Base-by-base conservation (phyloP, 495 filamentous ascomycete genomes). In the Cenococcum geophilum region DNA sequence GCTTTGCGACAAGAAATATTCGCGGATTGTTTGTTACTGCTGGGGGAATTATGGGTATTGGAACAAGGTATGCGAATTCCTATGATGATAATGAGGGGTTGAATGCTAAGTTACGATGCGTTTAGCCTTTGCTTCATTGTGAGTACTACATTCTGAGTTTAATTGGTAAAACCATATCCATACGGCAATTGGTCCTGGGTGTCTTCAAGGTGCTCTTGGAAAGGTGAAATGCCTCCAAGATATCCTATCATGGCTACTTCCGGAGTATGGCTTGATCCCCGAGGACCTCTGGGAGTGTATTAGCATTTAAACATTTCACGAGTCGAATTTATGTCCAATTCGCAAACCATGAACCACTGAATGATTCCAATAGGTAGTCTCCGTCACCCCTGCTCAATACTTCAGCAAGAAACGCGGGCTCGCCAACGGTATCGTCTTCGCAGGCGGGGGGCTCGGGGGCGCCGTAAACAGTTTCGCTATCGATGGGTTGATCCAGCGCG, bases 401-500 rank as follows among this genome's bases (percentile, higher is more conserved):
- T 83, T 83, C 69, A 75, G 70, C 58, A 65, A 69, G 0, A 81
- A 78, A 63, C 77, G 78, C 16, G 81, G 80, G 4, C 74, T 79
- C 8, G 81, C 80, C 11, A 82, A 83, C 61, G 80, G 80, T 0
- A 75, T 83, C 23, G 78, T 83, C 43, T 79, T 78, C 40, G 73
- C 77, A 10, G 77, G 75, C 4, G 79, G 81, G 35, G 81, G 80
- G 0, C 71, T 82, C 11, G 80, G 80, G 6, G 80, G 77, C 27
- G 74, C 79, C 0, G 72, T 78, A 2, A 76, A 77, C 61, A 77
- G 75, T 45, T 75, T 83, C 55, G 71, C 74, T 34, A 65, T 80
- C 1, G 72, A 83, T 50, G 71, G 70, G 0, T 68, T 82, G 0
- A 72, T 82, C 4, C 59, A 73, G 2, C 65, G 63, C 5, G 71